Percentiles rank a stretch among this genome's conserved stretches.
These are phyloP conservation scores for Prasinococcaceae sp. DNA, from an alignment of 139 green algal species.

Conservation along the genomic window DNA sequence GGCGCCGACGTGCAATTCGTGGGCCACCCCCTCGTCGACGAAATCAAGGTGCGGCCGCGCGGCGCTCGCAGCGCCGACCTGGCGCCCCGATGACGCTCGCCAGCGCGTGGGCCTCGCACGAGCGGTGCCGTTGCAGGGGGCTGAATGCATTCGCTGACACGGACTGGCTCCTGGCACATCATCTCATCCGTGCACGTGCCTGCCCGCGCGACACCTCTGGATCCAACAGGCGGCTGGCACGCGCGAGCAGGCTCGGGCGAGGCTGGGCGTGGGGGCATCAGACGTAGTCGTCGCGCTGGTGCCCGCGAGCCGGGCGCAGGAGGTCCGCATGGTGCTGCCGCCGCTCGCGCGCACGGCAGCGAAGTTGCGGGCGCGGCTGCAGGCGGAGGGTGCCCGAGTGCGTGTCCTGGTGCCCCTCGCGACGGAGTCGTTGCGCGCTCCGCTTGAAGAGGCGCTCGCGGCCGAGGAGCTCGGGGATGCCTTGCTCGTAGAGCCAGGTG, in stretches of 20 bases:
- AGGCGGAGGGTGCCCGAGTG: not conserved
- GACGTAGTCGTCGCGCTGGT: constrained; percentile 14
- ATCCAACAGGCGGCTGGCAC: too few species aligned
- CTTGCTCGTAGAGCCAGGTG: not conserved
- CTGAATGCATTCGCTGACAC: too few species aligned
- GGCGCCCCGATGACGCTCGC: not conserved
- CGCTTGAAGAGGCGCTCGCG: not conserved
- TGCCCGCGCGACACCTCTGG: too few species aligned
- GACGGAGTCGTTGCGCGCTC: not conserved
- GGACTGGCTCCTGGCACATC: too few species aligned
- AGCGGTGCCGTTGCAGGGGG: not conserved
- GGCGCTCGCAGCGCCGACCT: not conserved
- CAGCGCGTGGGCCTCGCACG: not conserved
- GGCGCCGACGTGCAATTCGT: constrained; percentile 14
- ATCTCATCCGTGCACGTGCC: too few species aligned
- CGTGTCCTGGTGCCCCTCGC: not conserved
- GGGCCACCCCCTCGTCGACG: constrained; percentile 25
- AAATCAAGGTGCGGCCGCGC: too few species aligned
- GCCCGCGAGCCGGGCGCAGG: constrained; percentile 17
- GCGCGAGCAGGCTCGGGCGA: not conserved
- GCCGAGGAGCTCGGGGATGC: not conserved
- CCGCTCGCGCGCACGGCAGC: constrained; percentile 2
- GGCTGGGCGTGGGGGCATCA: not conserved
- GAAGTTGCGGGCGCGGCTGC: not conserved
- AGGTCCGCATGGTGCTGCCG: constrained; percentile 20